phyloP scores from a whole-genome alignment of 768 basidiomycete species.

The Gyrodon lividus region DNA sequence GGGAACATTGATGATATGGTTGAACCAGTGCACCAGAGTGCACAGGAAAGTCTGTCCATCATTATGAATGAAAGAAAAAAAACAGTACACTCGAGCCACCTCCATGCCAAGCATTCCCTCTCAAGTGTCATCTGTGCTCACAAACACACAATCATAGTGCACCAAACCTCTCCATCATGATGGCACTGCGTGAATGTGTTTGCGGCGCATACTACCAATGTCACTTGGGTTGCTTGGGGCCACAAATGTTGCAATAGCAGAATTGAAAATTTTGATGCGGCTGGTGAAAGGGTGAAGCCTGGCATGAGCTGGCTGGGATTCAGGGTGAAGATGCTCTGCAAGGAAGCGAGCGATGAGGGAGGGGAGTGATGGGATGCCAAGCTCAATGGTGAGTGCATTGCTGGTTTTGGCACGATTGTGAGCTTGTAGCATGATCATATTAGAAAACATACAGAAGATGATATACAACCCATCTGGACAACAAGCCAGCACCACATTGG shows the following conservation, averaged over 20 bases:
- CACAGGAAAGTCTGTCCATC: slow-evolving; percentile 7
- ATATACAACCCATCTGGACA: not conserved
- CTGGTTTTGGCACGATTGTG: not conserved
- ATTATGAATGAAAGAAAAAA: slow-evolving; percentile 12
- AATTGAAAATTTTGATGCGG: not conserved
- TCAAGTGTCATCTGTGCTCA: slow-evolving; percentile 3
- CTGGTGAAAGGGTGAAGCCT: not conserved
- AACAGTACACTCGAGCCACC: slow-evolving; percentile 9
- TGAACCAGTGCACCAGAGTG: slow-evolving; percentile 23
- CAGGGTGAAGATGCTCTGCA: not conserved
- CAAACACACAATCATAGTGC: not conserved
- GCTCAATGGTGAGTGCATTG: not conserved
- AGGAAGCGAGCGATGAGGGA: not conserved
- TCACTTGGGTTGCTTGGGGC: not conserved
- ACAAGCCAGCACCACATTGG: not conserved
- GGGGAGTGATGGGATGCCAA: not conserved
- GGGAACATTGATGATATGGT: slow-evolving; percentile 7
- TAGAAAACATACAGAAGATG: not conserved
- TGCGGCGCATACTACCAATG: slow-evolving; percentile 5
- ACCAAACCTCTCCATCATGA: slow-evolving; percentile 10
- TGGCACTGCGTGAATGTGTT: slow-evolving; percentile 21
- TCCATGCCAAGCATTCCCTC: slow-evolving; percentile 14
- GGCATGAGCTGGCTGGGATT: not conserved
- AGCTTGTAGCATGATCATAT: not conserved
- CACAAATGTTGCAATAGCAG: not conserved